These are phyloP conservation scores for Penicillium coprophilum DNA, from an alignment of 495 filamentous ascomycete genomes.

Conservation along the genomic window DNA sequence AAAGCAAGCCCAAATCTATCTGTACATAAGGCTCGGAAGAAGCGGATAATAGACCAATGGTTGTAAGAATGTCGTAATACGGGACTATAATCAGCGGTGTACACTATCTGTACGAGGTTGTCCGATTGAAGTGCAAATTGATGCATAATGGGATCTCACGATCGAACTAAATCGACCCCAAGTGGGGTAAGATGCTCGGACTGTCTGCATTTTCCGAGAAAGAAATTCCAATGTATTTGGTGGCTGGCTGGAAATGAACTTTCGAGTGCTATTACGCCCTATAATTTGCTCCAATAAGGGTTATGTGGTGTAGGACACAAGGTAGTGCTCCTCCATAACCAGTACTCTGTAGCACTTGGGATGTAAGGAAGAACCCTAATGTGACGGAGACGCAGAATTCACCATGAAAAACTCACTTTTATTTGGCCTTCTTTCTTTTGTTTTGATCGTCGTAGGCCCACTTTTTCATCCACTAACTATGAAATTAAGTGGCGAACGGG, in stretches of 20 bases:
- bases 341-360: background rate
- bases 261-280: slow-evolving; percentile 1
- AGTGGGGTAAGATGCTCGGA: slow-evolving; percentile 6
- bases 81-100: slow-evolving; percentile 20
- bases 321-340: background rate
- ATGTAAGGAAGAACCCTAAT: slow-evolving; percentile 2
- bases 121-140: background rate
- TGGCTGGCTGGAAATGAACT: slow-evolving; percentile 7
- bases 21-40: background rate
- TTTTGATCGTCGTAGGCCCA: slow-evolving; percentile 28
- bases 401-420: background rate
- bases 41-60: background rate
- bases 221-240: background rate
- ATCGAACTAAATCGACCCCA: slow-evolving; percentile 18
- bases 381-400: background rate
- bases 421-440: background rate
- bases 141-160: slow-evolving; percentile 12
- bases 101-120: background rate
- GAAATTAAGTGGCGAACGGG: slow-evolving; percentile 14
- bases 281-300: background rate
- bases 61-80: background rate
- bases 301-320: background rate
- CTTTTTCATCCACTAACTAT: slow-evolving; percentile 30
- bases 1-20: background rate
- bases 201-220: background rate